A percentile compares a stretch with the other conserved stretches of the same genome.
Conservation (phyloP, 805 yeast species). For the Dipodascus geniculatus region DNA sequence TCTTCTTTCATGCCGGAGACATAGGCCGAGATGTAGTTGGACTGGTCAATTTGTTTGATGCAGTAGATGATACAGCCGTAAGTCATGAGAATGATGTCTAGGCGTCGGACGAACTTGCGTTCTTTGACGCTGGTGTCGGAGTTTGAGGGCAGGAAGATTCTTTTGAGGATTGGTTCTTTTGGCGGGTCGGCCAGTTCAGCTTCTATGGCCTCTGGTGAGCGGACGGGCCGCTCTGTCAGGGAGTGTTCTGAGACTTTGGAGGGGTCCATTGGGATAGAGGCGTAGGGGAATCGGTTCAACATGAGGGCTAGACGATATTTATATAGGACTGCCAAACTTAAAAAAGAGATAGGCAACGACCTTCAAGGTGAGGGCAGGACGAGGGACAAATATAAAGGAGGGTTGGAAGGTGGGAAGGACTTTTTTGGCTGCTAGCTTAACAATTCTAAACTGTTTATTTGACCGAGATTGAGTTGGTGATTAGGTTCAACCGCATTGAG, state of each 20-base stretch:
- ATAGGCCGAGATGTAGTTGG: slow-evolving; percentile 53
- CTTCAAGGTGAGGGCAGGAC: neutral
- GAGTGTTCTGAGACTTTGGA: neutral
- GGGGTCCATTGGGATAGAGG: neutral
- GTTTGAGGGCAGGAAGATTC: neutral
- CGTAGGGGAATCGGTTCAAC: neutral
- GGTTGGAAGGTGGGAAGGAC: neutral
- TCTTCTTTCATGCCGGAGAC: slow-evolving; percentile 52
- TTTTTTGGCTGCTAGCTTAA: neutral
- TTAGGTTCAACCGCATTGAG: neutral
- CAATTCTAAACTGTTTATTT: neutral
- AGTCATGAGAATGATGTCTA: neutral
- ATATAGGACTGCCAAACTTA: neutral
- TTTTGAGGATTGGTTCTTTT: neutral
- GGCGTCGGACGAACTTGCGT: neutral
- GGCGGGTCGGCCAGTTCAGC: neutral
- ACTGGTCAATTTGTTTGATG: slow-evolving; percentile 37
- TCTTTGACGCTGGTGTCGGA: neutral
- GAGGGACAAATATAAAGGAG: neutral
- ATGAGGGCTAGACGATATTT: neutral
- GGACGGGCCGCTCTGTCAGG: neutral
- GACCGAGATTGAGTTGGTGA: neutral
- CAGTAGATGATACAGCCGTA: slow-evolving; percentile 2
- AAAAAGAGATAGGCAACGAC: neutral
- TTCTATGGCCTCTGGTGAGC: neutral